phyloP scores from a whole-genome alignment of 139 green algal species.

The Haematococcus lacustris region DNA sequence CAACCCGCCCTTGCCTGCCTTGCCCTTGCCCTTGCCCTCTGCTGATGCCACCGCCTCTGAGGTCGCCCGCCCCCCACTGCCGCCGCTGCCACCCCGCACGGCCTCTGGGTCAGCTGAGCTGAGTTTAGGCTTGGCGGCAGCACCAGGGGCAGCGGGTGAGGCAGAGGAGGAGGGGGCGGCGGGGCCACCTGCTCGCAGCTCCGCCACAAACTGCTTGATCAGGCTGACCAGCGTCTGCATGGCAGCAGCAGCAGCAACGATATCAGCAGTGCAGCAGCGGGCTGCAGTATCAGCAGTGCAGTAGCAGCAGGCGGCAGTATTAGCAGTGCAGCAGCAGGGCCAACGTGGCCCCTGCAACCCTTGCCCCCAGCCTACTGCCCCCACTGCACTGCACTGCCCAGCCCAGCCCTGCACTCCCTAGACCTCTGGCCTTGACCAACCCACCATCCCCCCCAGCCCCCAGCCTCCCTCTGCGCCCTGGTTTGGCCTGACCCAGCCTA shows the following conservation, averaged over 20 bases:
- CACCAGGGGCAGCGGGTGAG: slow-evolving; percentile 7
- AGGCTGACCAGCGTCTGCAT: slow-evolving; percentile 36
- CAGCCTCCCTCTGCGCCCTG: background rate
- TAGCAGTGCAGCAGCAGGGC: background rate
- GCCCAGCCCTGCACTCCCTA: too few species aligned
- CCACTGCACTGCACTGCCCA: too few species aligned
- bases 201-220: slow-evolving; percentile 51
- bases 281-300: too few species aligned
- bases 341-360: too few species aligned
- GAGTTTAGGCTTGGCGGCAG: slow-evolving; percentile 12
- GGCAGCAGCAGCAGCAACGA: background rate
- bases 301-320: too few species aligned
- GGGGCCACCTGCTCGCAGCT: slow-evolving; percentile 56
- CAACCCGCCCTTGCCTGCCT: slow-evolving; percentile 7
- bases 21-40: slow-evolving; percentile 4
- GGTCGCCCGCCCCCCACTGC: too few species aligned
- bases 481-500: background rate
- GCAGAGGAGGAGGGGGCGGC: background rate
- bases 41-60: background rate
- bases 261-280: slow-evolving; percentile 1
- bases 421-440: too few species aligned
- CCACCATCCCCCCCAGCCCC: too few species aligned
- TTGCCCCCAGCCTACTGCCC: too few species aligned
- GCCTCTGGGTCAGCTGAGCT: slow-evolving; percentile 4
- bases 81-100: background rate